phyloP scores from a whole-genome alignment of 2,329 filamentous ascomycete species.

The Moelleriella libera region DNA sequence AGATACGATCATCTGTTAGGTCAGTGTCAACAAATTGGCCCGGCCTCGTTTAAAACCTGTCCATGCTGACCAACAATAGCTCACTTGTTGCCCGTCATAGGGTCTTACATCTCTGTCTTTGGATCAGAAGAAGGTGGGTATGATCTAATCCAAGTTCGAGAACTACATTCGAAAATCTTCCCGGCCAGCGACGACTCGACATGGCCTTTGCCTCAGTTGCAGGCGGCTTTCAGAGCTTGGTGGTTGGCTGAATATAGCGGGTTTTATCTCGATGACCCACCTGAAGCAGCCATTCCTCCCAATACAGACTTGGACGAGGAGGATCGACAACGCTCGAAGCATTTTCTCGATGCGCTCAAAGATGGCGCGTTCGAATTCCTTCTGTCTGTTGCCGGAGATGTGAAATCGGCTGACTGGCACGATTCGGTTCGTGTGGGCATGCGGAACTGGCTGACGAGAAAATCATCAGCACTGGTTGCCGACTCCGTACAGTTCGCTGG shows the following conservation, averaged over 20 bases:
- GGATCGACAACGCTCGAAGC: constrained; percentile 53
- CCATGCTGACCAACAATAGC: constrained; percentile 24
- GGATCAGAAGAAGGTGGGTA: constrained; percentile 62
- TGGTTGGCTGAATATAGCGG: constrained; percentile 93
- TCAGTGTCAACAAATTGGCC: constrained; percentile 13
- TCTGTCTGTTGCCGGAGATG: constrained; percentile 68
- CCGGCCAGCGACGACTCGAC: constrained; percentile 49
- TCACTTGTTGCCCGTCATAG: constrained; percentile 70
- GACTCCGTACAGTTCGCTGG: constrained; percentile 57
- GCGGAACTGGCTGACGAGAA: constrained; percentile 68
- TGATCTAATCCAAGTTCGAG: constrained; percentile 53
- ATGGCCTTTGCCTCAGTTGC: constrained; percentile 63
- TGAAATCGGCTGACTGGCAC: constrained; percentile 71
- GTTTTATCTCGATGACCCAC: constrained; percentile 65
- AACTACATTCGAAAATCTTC: constrained; percentile 55
- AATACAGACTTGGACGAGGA: constrained; percentile 54
- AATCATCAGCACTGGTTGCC: constrained; percentile 53
- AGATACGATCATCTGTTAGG: constrained; percentile 56
- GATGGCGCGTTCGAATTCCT: constrained; percentile 91
- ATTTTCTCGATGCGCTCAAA: constrained; percentile 64
- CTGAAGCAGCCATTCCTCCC: constrained; percentile 38
- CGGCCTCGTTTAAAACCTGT: constrained; percentile 2
- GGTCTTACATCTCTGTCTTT: constrained; percentile 63
- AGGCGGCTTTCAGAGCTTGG: constrained; percentile 65
- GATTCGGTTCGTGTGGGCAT: constrained; percentile 76